Evolutionary conservation across 2,329 filamentous ascomycete species (phyloP).

Genomic region (Tricladium varicosporioides): DNA sequence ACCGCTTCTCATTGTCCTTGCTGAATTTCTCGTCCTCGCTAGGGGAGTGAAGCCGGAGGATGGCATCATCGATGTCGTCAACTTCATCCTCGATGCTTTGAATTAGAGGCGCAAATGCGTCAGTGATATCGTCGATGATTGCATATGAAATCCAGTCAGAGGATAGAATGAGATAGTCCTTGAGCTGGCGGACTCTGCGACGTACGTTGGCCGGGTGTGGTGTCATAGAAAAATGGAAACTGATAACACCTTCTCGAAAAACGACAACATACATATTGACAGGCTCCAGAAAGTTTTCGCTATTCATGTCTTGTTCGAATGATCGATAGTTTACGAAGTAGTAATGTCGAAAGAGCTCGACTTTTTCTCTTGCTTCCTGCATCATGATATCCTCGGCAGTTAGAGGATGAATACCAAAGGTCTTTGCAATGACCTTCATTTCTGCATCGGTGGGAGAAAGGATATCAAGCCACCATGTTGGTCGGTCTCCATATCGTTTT

Average conservation of each 20-base stretch:
- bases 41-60: slow-evolving; percentile 74
- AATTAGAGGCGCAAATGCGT: slow-evolving; percentile 90
- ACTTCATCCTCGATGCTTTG: slow-evolving; percentile 94
- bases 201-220: slow-evolving; percentile 96
- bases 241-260: slow-evolving; percentile 91
- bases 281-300: slow-evolving; percentile 87
- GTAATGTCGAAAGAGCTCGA: slow-evolving; percentile 95
- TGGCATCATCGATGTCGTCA: slow-evolving; percentile 92
- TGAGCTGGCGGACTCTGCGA: slow-evolving; percentile 85
- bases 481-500: slow-evolving; percentile 72
- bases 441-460: slow-evolving; percentile 87
- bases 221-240: slow-evolving; percentile 95
- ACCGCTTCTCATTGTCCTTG: slow-evolving; percentile 45
- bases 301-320: slow-evolving; percentile 91
- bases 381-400: slow-evolving; percentile 97
- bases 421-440: slow-evolving; percentile 89
- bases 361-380: slow-evolving; percentile 96
- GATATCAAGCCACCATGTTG: slow-evolving; percentile 96
- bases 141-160: slow-evolving; percentile 99
- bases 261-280: slow-evolving; percentile 98
- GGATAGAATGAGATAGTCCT: slow-evolving; percentile 88
- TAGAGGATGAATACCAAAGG: slow-evolving; percentile 93
- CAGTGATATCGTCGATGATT: slow-evolving; percentile 96
- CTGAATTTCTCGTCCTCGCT: slow-evolving; percentile 41
- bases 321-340: slow-evolving; percentile 99